Evolutionary conservation across 805 yeast species (phyloP), one percentile per base, ranked within the genome.

Genomic region (Blastobotrys americana): DNA sequence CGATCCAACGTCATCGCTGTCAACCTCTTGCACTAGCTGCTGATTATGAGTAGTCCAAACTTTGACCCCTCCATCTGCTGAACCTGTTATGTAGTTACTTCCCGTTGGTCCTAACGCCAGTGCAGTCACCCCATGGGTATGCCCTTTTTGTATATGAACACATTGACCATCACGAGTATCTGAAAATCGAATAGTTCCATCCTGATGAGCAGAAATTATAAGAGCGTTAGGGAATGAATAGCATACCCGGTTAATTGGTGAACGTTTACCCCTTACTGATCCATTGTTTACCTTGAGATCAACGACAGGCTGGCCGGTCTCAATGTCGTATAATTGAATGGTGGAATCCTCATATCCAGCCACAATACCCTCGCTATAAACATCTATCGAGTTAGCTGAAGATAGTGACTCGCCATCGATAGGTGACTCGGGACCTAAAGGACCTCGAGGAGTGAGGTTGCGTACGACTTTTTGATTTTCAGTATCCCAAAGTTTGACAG

Each of bases 401-500:
- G 31, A 25, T 13, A 25, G 31, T 17, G 6, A 25, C 16, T 15
- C 16, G 37, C 16, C 18, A 10, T 34, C 16, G 9, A 34, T n/a
- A 10, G 15, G 37, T 17, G 6, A 25, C 16, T 15, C 16, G 37
- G 8, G 10, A 10, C 15, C 16, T 8, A 34, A 6, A 10, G 15
- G 37, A 17, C 19, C 16, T 17, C 9, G 37, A 13, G 31, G 31
- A 25, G 31, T 25, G 31, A 34, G 19, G 18, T 13, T 34, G 17
- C 19, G 37, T 13, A 34, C 18, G 10, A 13, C 31, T 8, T 8
- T 25, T 38, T 31, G 46, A 38, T 18, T 37, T 22, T 28, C 36
- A 34, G 41, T 43, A 34, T 50, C 44, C 58, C 58, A 54, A 17
- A 54, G 19, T 28, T 51, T 47, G 23, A 57, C 48, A 16, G 54